Evolutionary conservation across 108 stramenopile genomes (phyloP).

Genomic region (Chaetoceros muelleri): DNA sequence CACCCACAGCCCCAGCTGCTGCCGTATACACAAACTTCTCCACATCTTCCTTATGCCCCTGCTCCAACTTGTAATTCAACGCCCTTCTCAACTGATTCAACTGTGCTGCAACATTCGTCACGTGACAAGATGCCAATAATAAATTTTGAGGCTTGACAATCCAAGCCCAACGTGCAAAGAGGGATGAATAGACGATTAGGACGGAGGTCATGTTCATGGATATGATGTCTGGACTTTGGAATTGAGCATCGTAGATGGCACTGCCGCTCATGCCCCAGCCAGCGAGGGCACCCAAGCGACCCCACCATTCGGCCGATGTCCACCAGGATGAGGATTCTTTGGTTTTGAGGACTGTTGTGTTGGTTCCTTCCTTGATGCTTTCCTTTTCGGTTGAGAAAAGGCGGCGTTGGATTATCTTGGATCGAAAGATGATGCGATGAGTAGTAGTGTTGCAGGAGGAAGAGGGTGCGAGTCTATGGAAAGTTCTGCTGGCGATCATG

Average conservation of each 20-base stretch:
- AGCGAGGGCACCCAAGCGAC: constrained; percentile 61
- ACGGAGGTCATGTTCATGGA: constrained; percentile 83
- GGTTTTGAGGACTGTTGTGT: neutral
- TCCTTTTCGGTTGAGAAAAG: constrained; percentile 3
- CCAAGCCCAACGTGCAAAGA: constrained; percentile 79
- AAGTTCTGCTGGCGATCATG: no score
- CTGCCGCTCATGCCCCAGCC: constrained; percentile 86
- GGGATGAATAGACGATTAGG: constrained; percentile 63
- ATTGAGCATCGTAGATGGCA: constrained; percentile 74
- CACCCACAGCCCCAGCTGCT: constrained; percentile 48
- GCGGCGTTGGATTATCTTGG: neutral
- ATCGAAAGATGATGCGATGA: no score
- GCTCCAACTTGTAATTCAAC: constrained; percentile 53
- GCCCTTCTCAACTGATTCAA: constrained; percentile 71
- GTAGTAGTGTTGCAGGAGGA: no score
- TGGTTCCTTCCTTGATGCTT: constrained; percentile 2
- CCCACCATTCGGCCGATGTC: constrained; percentile 67
- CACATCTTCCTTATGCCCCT: constrained; percentile 57
- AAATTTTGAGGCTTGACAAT: constrained; percentile 74
- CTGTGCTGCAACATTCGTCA: constrained; percentile 74
- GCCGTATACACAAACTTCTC: constrained; percentile 46
- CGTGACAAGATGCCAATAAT: constrained; percentile 53
- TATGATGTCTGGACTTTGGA: constrained; percentile 72
- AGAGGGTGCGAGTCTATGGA: no score
- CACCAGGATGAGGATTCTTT: constrained; percentile 30